phyloP scores from a whole-genome alignment of 345 rosid genomes.

The Diplotaxis tenuifolia region DNA sequence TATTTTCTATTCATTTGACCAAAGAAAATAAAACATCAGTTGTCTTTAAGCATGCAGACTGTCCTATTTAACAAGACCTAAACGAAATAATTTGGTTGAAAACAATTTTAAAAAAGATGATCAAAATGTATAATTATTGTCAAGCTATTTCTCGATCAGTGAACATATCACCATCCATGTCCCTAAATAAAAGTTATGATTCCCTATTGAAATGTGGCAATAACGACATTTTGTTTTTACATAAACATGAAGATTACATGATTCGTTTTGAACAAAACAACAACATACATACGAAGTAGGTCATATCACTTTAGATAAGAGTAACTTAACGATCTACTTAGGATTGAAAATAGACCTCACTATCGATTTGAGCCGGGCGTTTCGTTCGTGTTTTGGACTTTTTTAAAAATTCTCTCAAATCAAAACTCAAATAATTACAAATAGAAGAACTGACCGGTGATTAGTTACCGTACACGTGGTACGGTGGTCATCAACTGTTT shows the following conservation, averaged over 20 bases:
- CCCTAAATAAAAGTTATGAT: too few relatives aligned
- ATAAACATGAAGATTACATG: not conserved
- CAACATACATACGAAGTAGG: not conserved
- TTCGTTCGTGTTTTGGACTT: not conserved
- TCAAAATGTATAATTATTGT: too few relatives aligned
- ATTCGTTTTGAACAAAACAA: not conserved
- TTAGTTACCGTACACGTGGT: slow-evolving; percentile 28
- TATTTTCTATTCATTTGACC: too few relatives aligned
- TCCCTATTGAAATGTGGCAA: not conserved
- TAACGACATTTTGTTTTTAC: not conserved
- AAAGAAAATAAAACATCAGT: too few relatives aligned
- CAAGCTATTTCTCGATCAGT: too few relatives aligned
- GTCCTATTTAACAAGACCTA: too few relatives aligned
- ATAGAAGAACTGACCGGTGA: not conserved
- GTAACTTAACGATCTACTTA: too few relatives aligned
- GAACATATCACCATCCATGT: too few relatives aligned
- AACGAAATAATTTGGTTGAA: too few relatives aligned
- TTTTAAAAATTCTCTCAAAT: not conserved
- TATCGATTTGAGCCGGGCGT: not conserved
- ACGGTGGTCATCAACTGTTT: not conserved
- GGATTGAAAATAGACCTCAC: not conserved
- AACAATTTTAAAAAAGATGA: too few relatives aligned
- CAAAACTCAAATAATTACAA: slow-evolving; percentile 1
- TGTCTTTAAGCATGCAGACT: too few relatives aligned
- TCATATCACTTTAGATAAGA: too few relatives aligned